Conservation (phyloP, 106 monocot genomes). For the Dendrobium chrysotoxum region DNA sequence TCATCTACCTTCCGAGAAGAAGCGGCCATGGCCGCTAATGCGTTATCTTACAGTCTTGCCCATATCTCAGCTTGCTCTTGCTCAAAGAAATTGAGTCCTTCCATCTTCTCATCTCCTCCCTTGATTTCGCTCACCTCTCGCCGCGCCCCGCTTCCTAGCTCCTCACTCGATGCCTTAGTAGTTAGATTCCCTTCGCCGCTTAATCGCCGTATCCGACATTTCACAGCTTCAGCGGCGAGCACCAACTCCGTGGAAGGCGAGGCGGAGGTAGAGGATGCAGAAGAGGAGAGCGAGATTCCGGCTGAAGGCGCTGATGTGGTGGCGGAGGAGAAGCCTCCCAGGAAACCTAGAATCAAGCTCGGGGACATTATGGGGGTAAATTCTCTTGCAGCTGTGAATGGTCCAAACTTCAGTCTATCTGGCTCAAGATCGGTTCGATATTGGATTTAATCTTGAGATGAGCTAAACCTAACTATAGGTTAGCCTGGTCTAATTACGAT, state of each 20-base stretch:
- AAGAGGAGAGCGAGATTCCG: not conserved
- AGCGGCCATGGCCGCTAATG: slow-evolving; percentile 1
- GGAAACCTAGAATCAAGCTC: slow-evolving; percentile 55
- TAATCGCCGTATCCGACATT: slow-evolving; percentile 1
- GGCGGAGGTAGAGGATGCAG: not conserved
- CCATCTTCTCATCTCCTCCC: slow-evolving; percentile 8
- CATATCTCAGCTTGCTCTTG: not conserved
- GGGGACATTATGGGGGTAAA: slow-evolving; percentile 74
- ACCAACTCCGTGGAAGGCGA: not conserved
- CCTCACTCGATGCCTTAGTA: not conserved
- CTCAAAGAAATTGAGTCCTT: not conserved
- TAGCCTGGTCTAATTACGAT: too few relatives aligned
- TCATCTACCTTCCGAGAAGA: not conserved
- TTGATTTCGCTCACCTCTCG: not conserved
- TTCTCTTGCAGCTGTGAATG: too few relatives aligned
- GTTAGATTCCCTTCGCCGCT: not conserved
- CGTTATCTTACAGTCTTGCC: not conserved
- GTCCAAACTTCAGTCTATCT: not conserved
- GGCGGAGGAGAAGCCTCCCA: slow-evolving; percentile 19
- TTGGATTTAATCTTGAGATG: not conserved
- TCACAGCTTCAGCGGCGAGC: not conserved
- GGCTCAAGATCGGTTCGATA: not conserved
- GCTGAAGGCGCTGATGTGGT: slow-evolving; percentile 1
- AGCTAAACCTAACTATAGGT: not conserved
- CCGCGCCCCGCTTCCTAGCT: not conserved